phyloP scores from a whole-genome alignment of 495 filamentous ascomycete species.

The Penicillium goetzii region DNA sequence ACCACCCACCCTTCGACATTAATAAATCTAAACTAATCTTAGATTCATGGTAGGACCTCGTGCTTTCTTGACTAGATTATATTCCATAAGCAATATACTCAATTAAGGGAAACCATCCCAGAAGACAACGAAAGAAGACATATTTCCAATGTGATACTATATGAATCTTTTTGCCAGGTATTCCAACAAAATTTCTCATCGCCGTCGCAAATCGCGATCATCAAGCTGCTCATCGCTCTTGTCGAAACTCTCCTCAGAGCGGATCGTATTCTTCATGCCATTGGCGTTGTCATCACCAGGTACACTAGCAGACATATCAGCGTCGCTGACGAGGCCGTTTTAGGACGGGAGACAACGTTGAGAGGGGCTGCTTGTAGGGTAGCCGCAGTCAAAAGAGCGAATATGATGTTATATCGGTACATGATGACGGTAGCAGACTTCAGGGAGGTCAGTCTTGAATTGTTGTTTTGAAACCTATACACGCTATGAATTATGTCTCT shows the following conservation, averaged over 20 bases:
- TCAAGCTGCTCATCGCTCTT: no score
- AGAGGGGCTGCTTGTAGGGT: neutral
- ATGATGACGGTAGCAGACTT: neutral
- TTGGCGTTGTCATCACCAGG: neutral
- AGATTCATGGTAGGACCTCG: no score
- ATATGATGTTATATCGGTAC: neutral
- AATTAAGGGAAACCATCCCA: no score
- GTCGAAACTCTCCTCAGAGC: neutral
- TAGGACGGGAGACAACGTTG: neutral
- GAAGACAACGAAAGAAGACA: no score
- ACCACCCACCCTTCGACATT: no score
- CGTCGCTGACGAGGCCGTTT: neutral
- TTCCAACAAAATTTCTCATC: neutral
- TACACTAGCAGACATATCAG: neutral
- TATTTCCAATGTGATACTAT: neutral
- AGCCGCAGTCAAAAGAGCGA: neutral
- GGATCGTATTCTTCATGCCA: conserved; percentile 11
- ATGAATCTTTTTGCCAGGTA: neutral
- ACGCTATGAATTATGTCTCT: neutral
- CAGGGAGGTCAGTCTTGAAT: neutral
- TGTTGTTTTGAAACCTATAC: neutral
- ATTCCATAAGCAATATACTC: no score
- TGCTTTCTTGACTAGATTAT: no score
- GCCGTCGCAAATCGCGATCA: neutral
- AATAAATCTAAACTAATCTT: no score